phyloP scores from a whole-genome alignment of 495 filamentous ascomycete species.

The Lepraria neglecta region DNA sequence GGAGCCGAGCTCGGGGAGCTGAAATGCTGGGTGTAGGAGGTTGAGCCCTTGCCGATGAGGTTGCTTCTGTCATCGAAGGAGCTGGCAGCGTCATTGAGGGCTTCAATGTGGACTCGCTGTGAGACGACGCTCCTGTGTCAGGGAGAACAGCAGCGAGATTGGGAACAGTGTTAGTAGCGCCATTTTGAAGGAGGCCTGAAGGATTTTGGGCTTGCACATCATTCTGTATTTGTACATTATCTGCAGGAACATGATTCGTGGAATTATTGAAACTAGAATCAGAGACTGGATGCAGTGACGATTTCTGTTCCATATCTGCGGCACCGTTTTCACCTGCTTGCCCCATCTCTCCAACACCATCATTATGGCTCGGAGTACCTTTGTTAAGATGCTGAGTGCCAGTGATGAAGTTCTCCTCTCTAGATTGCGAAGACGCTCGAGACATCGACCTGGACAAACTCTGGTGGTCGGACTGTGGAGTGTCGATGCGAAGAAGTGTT shows the following conservation, averaged over 20 bases:
- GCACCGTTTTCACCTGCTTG: not conserved
- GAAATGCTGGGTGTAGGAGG: conserved; percentile 36
- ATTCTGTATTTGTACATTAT: conserved; percentile 54
- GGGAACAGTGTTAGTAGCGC: conserved; percentile 43
- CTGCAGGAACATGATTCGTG: conserved; percentile 52
- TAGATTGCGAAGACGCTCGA: conserved; percentile 29
- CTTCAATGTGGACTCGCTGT: conserved; percentile 29
- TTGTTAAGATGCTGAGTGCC: conserved; percentile 2
- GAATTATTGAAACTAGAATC: conserved; percentile 49
- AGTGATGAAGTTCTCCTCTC: conserved; percentile 15
- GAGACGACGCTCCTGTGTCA: conserved; percentile 42
- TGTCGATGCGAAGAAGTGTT: conserved; percentile 40
- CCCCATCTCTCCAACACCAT: not conserved
- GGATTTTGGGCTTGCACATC: conserved; percentile 48
- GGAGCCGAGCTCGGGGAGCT: conserved; percentile 51
- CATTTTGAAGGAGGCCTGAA: conserved; percentile 49
- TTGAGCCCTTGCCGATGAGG: conserved; percentile 35
- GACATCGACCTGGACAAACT: conserved; percentile 38
- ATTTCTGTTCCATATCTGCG: conserved; percentile 1
- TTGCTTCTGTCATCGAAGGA: conserved; percentile 35
- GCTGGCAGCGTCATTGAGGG: conserved; percentile 40
- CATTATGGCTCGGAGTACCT: not conserved
- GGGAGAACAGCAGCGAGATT: conserved; percentile 39
- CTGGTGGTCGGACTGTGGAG: conserved; percentile 46
- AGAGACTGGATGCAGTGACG: conserved; percentile 17